Conservation (phyloP, 2,329 filamentous ascomycete genomes). For the Fusarium musae region DNA sequence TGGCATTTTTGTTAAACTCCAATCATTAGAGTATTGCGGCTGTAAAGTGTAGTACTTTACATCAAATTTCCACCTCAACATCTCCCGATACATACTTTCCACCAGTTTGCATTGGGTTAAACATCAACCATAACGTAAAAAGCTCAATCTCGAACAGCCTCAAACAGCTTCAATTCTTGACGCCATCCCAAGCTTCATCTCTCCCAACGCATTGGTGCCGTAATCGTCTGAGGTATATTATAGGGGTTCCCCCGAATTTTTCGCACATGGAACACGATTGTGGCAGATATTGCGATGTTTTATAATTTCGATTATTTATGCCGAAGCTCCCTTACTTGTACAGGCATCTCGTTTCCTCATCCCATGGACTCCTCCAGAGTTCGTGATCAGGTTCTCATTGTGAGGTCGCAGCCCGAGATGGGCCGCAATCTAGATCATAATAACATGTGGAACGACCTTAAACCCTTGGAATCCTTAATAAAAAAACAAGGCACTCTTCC, state of each 20-base stretch:
- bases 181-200: neutral
- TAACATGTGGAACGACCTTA: constrained; percentile 48
- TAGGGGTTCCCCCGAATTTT: neutral
- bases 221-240: neutral
- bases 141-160: neutral
- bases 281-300: constrained; percentile 5
- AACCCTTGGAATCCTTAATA: constrained; percentile 50
- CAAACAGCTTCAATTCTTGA: constrained; percentile 2
- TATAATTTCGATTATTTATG: constrained; percentile 36
- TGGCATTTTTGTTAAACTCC: neutral
- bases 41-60: neutral
- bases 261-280: neutral
- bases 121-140: neutral
- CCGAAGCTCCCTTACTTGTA: constrained; percentile 44
- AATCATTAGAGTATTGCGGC: neutral
- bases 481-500: constrained; percentile 53
- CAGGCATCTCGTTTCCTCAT: constrained; percentile 46
- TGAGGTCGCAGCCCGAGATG: constrained; percentile 42
- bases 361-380: constrained; percentile 36
- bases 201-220: neutral
- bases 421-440: constrained; percentile 48
- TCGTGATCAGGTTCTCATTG: constrained; percentile 43
- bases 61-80: neutral
- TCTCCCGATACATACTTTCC: neutral
- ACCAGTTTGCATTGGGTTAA: neutral